Conservation (phyloP, 257 asterid genomes). For the Nicotiana tomentosiformis region DNA sequence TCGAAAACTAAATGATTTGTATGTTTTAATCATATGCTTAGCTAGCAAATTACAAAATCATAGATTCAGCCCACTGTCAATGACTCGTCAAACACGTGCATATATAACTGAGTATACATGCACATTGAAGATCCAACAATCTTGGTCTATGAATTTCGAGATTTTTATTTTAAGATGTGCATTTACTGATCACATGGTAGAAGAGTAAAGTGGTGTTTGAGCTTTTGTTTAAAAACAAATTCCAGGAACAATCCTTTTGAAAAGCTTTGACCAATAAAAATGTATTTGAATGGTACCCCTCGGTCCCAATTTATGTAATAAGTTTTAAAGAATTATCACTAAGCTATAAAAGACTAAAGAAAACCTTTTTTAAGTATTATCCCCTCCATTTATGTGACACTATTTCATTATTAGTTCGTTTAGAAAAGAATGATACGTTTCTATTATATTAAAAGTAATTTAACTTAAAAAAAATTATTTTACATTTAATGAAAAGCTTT, state of each 20-base stretch:
- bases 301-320: no score
- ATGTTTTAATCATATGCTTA: neutral
- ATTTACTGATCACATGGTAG: neutral
- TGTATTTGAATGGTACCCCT: no score
- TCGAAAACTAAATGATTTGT: neutral
- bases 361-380: no score
- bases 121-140: neutral
- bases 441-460: no score
- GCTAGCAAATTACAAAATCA: neutral
- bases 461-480: no score
- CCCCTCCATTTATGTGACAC: no score
- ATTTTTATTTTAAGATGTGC: neutral
- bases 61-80: neutral
- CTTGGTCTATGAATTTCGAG: neutral
- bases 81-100: neutral
- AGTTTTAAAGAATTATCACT: no score
- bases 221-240: neutral
- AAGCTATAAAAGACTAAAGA: no score
- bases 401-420: no score
- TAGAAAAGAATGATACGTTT: no score
- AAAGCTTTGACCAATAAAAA: no score
- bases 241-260: neutral
- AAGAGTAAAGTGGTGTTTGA: neutral
- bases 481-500: no score
- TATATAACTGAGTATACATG: neutral